Conservation (phyloP, 345 rosid genomes). For the Melaleuca quinquenervia region DNA sequence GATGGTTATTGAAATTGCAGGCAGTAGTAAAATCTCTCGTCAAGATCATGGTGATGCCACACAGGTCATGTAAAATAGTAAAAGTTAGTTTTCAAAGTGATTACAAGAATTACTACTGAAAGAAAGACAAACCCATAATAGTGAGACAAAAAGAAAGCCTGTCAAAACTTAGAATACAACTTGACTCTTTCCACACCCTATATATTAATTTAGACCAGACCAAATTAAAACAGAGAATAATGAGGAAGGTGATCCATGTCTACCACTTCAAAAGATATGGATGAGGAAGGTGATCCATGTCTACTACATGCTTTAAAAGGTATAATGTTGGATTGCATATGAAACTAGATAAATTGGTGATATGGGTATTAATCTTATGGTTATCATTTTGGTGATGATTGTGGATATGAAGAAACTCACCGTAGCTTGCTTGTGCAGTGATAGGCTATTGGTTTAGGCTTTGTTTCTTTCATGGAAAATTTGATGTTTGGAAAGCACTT, state of each 20-base stretch:
- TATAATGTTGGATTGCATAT: neutral
- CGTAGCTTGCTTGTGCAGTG: neutral
- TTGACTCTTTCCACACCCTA: neutral
- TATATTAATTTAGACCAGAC: neutral
- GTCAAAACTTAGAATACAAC: neutral
- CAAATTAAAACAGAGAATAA: neutral
- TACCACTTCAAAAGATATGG: too few relatives aligned
- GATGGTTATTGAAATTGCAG: neutral
- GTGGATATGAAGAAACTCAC: neutral
- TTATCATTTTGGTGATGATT: neutral
- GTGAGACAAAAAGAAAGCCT: neutral
- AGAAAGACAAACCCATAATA: neutral
- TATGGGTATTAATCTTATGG: neutral
- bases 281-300: neutral
- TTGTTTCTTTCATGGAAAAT: neutral
- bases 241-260: too few relatives aligned
- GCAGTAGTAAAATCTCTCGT: neutral
- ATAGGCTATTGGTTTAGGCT: neutral
- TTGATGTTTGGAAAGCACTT: neutral
- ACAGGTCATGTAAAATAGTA: neutral
- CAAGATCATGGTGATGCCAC: neutral
- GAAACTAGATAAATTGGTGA: neutral
- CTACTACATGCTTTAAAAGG: neutral
- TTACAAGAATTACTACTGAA: neutral
- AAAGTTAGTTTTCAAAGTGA: neutral